Percentiles rank a stretch among this genome's conserved stretches.
phyloP scores from a whole-genome alignment of 108 stramenopile genomes.

The Aureococcus anophagefferens region DNA sequence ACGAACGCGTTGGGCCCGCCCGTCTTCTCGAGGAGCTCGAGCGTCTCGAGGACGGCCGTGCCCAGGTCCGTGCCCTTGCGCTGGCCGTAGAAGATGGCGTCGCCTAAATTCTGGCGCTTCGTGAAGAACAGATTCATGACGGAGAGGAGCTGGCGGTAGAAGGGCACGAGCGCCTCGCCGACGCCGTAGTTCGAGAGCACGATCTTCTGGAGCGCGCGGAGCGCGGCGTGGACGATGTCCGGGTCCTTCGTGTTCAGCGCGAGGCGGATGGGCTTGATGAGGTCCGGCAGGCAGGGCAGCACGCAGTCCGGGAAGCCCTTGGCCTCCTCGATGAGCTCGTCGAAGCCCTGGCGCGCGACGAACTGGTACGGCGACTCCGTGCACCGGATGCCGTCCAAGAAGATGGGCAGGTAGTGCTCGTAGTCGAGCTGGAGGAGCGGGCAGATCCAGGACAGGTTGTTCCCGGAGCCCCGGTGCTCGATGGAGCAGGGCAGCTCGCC shows the following conservation, averaged over 20 bases:
- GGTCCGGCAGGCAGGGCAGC: conserved; percentile 21
- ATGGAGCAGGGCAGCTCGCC: conserved; percentile 26
- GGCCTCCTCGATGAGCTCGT: conserved; percentile 16
- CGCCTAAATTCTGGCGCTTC: conserved; percentile 32
- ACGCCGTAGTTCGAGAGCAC: conserved; percentile 14
- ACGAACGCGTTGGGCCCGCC: conserved; percentile 32
- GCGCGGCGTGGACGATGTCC: conserved; percentile 11
- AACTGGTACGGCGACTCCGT: conserved; percentile 31
- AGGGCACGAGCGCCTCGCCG: conserved; percentile 36
- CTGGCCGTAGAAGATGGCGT: conserved; percentile 33
- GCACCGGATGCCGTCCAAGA: conserved; percentile 41
- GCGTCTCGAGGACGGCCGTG: conserved; percentile 24
- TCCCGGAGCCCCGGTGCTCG: conserved; percentile 22
- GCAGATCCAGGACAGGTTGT: conserved; percentile 19
- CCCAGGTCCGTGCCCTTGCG: conserved; percentile 28
- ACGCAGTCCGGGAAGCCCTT: conserved; percentile 12
- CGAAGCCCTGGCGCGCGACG: conserved; percentile 31
- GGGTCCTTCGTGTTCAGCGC: conserved; percentile 21
- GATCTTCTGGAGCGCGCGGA: conserved; percentile 18
- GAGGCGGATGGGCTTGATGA: conserved; percentile 23
- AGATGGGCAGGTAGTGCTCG: conserved; percentile 43
- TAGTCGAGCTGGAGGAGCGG: conserved; percentile 43
- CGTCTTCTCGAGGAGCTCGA: conserved; percentile 20
- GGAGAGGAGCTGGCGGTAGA: conserved; percentile 33
- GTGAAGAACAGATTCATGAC: conserved; percentile 26